A percentile compares a stretch with the other conserved stretches of the same genome.
These are phyloP conservation scores for Symbiodinium pilosum DNA, from an alignment of 73 alveolate species.

Conservation along the genomic window DNA sequence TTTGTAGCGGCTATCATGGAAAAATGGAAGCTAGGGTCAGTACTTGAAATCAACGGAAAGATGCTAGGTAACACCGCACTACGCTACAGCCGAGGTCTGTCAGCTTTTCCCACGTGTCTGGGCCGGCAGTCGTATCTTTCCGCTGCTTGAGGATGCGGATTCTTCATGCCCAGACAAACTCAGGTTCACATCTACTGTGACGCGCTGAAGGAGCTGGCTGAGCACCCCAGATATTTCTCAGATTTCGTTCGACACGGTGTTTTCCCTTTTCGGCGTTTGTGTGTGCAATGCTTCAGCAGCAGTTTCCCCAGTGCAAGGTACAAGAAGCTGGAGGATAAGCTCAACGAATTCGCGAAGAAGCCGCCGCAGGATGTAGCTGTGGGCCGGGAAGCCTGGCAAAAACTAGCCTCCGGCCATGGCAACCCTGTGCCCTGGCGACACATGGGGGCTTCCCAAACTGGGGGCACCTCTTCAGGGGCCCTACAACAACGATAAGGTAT, in stretches of 20 bases:
- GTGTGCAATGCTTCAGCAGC: too few species aligned
- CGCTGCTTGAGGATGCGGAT: too few species aligned
- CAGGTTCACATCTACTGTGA: conserved; percentile 88
- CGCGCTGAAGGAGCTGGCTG: conserved; percentile 45
- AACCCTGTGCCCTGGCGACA: background rate
- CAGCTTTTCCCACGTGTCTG: conserved; percentile 66
- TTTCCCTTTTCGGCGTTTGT: too few species aligned
- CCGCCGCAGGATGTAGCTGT: background rate
- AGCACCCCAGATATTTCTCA: conserved; percentile 19
- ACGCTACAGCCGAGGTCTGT: conserved; percentile 31
- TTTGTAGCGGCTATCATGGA: too few species aligned
- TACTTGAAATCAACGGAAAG: too few species aligned
- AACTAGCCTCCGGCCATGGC: background rate
- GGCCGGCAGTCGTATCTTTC: too few species aligned
- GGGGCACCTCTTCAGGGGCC: background rate
- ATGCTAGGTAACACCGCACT: background rate
- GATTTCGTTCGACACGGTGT: too few species aligned
- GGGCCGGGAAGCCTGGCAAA: conserved; percentile 31
- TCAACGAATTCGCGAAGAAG: background rate
- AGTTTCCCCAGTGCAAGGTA: background rate
- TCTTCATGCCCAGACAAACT: too few species aligned
- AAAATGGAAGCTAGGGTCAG: too few species aligned
- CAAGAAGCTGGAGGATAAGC: conserved; percentile 30
- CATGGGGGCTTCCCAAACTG: background rate
- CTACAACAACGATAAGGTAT: background rate